These are phyloP conservation scores for button mushroom (Agaricus bisporus) DNA, from an alignment of 768 basidiomycete species.

Conservation along the genomic window DNA sequence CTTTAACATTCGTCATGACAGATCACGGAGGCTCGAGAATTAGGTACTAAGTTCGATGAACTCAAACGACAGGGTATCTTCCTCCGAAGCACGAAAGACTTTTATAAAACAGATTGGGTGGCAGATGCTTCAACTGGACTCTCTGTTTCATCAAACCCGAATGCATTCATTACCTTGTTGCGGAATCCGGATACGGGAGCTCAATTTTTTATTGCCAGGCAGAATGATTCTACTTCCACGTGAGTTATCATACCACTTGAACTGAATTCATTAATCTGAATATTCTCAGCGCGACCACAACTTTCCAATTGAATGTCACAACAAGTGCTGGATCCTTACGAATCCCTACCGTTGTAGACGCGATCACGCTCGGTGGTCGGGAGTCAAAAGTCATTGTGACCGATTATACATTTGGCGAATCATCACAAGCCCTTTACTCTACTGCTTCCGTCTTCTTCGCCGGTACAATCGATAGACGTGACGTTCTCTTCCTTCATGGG, in stretches of 20 bases:
- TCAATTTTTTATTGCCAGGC: conserved; percentile 67
- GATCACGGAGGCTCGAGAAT: conserved; percentile 60
- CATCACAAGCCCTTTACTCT: conserved; percentile 55
- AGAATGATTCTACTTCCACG: conserved; percentile 62
- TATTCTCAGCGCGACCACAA: conserved; percentile 32
- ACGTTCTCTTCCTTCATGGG: conserved; percentile 60
- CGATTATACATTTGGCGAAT: conserved; percentile 62
- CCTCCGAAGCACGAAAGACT: conserved; percentile 71
- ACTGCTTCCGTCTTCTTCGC: conserved; percentile 72
- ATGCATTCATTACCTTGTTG: conserved; percentile 55
- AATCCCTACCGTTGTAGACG: conserved; percentile 47
- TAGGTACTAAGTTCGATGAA: conserved; percentile 68
- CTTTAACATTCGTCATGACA: conserved; percentile 11
- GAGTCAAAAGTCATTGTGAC: conserved; percentile 71
- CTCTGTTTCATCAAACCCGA: conserved; percentile 31
- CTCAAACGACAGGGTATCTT: conserved; percentile 76
- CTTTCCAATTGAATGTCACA: conserved; percentile 56
- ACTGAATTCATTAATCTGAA: neutral
- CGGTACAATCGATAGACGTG: conserved; percentile 51
- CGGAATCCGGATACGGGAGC: conserved; percentile 62
- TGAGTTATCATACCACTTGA: conserved; percentile 25
- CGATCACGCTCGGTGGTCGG: conserved; percentile 59
- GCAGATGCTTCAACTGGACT: conserved; percentile 53
- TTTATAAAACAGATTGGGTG: conserved; percentile 75
- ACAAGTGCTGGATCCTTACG: conserved; percentile 46